Base-by-base conservation (phyloP, 2,329 filamentous ascomycete genomes). In the Penicillium polonicum region DNA sequence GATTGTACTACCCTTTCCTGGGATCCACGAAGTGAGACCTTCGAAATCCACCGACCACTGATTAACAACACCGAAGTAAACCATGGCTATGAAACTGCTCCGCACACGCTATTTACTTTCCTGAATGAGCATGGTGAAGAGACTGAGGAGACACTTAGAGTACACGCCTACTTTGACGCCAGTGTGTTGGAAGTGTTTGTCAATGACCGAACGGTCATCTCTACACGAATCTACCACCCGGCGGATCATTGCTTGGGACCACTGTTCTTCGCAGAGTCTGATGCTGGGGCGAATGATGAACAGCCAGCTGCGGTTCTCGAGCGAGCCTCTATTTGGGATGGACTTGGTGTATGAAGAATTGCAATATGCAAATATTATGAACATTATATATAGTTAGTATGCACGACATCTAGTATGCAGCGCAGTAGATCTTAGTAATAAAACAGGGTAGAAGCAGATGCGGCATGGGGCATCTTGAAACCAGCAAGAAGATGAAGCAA, bases 91-190 rank as follows among this genome's bases (percentile, higher is more conserved):
- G 70, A 76, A 44, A 61, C 63, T 38, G 78, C 77, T 0, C 78
- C 80, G 0, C 80, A 81, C 54, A 82, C 80, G 0, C 71, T 83
- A 0, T 81, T 83, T 63, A 74, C 72, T 1, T 61, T 44, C n/a
- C 27, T 49, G 9, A 60, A 61, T 25, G 52, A 53, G 1, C 31
- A 53, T 10, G 60, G 60, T 3, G 52, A 61, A 3, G 63, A 70
- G 33, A 33, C 39, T 19, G 67, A 73, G 55, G 76, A 80, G 59
- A 60, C 65, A 2, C 68, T 81, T 0, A 67, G 67, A n/a, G 66
- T 81, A n/a, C 74, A 70, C 19, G 71, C 74, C 0, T 78, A 76
- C 63, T 75, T 74, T 48, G 78, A 81, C 54, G 69, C 61, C 23
- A 76, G 73, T 23, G 76, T 79, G 6, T 62, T 81, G 3, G 79